Percentiles rank a stretch among this genome's conserved stretches.
Evolutionary conservation across 2,329 filamentous ascomycete species (phyloP).

Genomic region (Epichloe sibirici): DNA sequence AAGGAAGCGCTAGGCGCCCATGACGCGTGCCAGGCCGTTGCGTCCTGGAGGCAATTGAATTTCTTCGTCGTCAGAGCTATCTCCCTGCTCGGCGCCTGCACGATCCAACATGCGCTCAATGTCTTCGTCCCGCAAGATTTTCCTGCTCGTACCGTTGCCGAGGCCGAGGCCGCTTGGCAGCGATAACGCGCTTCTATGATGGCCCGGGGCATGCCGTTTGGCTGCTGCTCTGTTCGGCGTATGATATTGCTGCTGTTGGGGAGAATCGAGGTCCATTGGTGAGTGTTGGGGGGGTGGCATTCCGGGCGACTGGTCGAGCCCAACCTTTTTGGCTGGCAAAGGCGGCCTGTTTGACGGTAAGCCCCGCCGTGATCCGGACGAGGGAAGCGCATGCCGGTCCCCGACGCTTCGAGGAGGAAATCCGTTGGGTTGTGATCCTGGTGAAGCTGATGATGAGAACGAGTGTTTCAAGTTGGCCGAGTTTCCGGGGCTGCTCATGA

Average conservation of each 20-base stretch:
- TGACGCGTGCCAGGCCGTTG: slow-evolving; percentile 17
- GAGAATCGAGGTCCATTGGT: slow-evolving; percentile 35
- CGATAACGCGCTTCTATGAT: slow-evolving; percentile 30
- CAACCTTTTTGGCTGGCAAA: slow-evolving; percentile 30
- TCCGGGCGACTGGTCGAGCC: slow-evolving; percentile 34
- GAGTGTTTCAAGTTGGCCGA: slow-evolving; percentile 48
- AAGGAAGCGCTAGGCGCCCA: slow-evolving; percentile 13
- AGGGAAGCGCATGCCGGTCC: slow-evolving; percentile 30
- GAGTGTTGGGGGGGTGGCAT: slow-evolving; percentile 22
- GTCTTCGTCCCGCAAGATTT: slow-evolving; percentile 38
- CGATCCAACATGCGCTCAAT: slow-evolving; percentile 47
- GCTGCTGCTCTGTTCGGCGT: slow-evolving; percentile 25
- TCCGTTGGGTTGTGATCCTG: slow-evolving; percentile 14
- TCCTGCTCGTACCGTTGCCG: slow-evolving; percentile 24
- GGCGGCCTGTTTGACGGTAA: slow-evolving; percentile 36
- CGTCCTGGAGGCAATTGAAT: slow-evolving; percentile 34
- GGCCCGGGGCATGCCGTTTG: slow-evolving; percentile 31
- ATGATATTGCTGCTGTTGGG: slow-evolving; percentile 15
- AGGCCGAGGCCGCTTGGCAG: slow-evolving; percentile 36
- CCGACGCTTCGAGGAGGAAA: slow-evolving; percentile 9
- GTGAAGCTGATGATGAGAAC: slow-evolving; percentile 33
- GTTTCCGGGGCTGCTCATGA: slow-evolving; percentile 71
- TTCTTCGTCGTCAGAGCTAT: slow-evolving; percentile 46
- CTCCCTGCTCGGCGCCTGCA: slow-evolving; percentile 34
- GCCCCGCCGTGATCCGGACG: slow-evolving; percentile 38